Evolutionary conservation across 768 basidiomycete species (phyloP), one percentile per base, ranked within the genome.

Genomic region (Termitomyces sp.): DNA sequence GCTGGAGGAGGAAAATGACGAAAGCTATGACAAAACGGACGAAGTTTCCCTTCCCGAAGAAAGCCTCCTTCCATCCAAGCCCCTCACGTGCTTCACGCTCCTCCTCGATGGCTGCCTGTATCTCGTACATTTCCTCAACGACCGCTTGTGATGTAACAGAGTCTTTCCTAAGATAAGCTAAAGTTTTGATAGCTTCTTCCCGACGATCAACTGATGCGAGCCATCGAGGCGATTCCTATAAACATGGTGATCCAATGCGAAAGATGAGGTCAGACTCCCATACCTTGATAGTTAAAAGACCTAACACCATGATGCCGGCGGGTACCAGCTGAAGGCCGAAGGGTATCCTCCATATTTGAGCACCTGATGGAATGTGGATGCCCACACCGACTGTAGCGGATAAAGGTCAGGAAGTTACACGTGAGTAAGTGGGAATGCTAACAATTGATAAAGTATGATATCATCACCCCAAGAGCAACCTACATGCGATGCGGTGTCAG

Each of bases 381-480:
- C 80, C 77, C 47, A 89, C 79, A 4, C 87, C 88, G 52, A 76
- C 88, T 89, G 56, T 6, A 41, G 20, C 41, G 48, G 16, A 56
- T 22, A 5, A 24, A 8, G 4, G 32, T 55, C 44, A 46, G n/a
- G 32, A 26, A n/a, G 10, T 34, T 18, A 20, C 14, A 39, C 14
- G 22, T 6, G 10, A 41, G 20, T 26, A 46, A 43, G 16, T 10
- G n/a, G 3, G 20, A 39, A 37, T 20, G 74, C 87, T 51, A 57
- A 90, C 88, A 80, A 64, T 92, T 90, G 62, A 90, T 78, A 68
- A 90, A 92, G 70, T 91, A 92, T 0, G 87, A 89, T 56, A 94
- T 76, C 85, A 93, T 92, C 58, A 91, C 91, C 43, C 92, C 93
- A 52, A 84, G 74, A 18, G 90, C 89, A 27, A 90, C 75, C 77